These are phyloP conservation scores for Penicillium sp. DNA, from an alignment of 2,329 filamentous ascomycete genomes.

Conservation along the genomic window DNA sequence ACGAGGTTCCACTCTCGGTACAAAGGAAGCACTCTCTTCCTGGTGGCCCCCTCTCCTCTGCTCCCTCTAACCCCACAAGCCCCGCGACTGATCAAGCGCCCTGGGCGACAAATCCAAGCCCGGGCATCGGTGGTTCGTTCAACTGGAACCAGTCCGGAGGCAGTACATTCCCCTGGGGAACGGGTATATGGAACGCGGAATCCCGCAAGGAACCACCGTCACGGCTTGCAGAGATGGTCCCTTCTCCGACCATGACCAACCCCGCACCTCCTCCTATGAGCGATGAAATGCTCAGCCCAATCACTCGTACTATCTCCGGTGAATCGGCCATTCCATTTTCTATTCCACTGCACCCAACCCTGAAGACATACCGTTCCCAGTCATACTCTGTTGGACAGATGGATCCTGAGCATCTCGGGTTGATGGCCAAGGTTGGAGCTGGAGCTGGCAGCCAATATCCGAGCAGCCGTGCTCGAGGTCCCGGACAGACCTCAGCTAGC, in stretches of 20 bases:
- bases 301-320: conserved; percentile 44
- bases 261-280: conserved; percentile 52
- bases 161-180: conserved; percentile 67
- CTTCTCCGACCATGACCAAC: conserved; percentile 68
- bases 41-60: conserved; percentile 74
- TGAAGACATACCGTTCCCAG: conserved; percentile 91
- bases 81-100: conserved; percentile 65
- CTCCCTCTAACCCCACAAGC: conserved; percentile 76
- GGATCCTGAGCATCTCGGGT: conserved; percentile 61
- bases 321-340: conserved; percentile 73
- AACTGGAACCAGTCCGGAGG: conserved; percentile 49
- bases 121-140: conserved; percentile 40
- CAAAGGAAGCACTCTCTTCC: conserved; percentile 75
- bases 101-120: conserved; percentile 42
- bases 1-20: conserved; percentile 70
- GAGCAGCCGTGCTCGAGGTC: conserved; percentile 37
- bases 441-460: conserved; percentile 25
- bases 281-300: conserved; percentile 55
- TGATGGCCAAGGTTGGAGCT: conserved; percentile 35
- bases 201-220: conserved; percentile 72
- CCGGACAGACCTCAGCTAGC: conserved; percentile 63
- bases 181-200: conserved; percentile 79
- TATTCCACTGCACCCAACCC: conserved; percentile 84
- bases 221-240: conserved; percentile 71
- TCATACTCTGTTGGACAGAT: conserved; percentile 94